Conservation (phyloP, 2,329 filamentous ascomycete species). For the Dendrostoma leiphaemia region DNA sequence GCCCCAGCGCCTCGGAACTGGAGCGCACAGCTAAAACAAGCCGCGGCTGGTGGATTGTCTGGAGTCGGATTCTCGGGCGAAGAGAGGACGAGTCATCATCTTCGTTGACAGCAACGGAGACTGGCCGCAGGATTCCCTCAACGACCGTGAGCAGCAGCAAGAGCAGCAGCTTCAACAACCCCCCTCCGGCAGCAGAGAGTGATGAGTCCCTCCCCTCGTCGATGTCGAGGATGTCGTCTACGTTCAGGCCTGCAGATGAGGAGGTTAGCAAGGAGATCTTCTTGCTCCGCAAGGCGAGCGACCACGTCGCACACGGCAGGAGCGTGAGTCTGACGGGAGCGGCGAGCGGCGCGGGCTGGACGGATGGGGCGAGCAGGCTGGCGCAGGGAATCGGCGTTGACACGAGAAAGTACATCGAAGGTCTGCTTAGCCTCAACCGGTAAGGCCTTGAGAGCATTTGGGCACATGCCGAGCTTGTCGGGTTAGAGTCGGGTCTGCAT, state of each 20-base stretch:
- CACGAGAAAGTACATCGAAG: slow-evolving; percentile 72
- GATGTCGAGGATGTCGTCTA: slow-evolving; percentile 6
- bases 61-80: slow-evolving; percentile 54
- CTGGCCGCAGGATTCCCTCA: neutral
- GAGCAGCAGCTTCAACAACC: neutral
- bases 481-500: neutral
- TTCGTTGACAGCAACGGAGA: slow-evolving; percentile 6
- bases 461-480: neutral
- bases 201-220: slow-evolving; percentile 7
- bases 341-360: slow-evolving; percentile 42
- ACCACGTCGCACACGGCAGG: slow-evolving; percentile 40
- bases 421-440: slow-evolving; percentile 61
- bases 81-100: slow-evolving; percentile 14
- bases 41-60: slow-evolving; percentile 69
- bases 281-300: slow-evolving; percentile 58
- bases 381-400: slow-evolving; percentile 75
- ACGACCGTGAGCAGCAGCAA: neutral
- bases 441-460: slow-evolving; percentile 22
- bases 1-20: slow-evolving; percentile 41
- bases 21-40: slow-evolving; percentile 66
- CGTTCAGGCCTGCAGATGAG: neutral
- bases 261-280: slow-evolving; percentile 57
- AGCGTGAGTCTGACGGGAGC: slow-evolving; percentile 32
- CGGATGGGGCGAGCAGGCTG: slow-evolving; percentile 57
- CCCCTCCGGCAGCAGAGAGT: slow-evolving; percentile 15